These are phyloP conservation scores for Fragosphaeria purpurea DNA, from an alignment of 2,329 filamentous ascomycete species.

Conservation along the genomic window DNA sequence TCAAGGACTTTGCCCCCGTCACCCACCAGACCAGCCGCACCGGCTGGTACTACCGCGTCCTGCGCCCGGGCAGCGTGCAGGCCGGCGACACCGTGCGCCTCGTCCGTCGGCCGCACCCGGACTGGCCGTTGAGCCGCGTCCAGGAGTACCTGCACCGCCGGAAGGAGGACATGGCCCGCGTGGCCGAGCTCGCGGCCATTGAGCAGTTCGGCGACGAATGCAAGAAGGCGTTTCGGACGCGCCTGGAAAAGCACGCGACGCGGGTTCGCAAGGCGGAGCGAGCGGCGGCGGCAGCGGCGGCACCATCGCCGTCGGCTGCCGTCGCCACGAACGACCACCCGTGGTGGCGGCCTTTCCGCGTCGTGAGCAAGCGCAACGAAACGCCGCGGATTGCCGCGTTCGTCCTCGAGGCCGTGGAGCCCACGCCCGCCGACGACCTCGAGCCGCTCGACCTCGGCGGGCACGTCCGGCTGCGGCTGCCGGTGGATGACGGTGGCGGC, in stretches of 20 bases:
- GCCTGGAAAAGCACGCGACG: slow-evolving; percentile 36
- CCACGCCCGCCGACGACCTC: background rate
- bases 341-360: slow-evolving; percentile 34
- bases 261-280: slow-evolving; percentile 16
- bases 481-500: no score
- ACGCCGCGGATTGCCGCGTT: slow-evolving; percentile 42
- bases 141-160: slow-evolving; percentile 53
- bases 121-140: slow-evolving; percentile 53
- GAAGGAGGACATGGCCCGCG: slow-evolving; percentile 39
- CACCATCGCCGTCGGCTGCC: slow-evolving; percentile 15
- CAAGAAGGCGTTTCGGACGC: slow-evolving; percentile 34
- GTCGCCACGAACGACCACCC: background rate
- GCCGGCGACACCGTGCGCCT: slow-evolving; percentile 48
- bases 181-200: slow-evolving; percentile 40
- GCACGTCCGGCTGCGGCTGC: slow-evolving; percentile 46
- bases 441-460: slow-evolving; percentile 30
- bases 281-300: slow-evolving; percentile 1
- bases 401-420: slow-evolving; percentile 35
- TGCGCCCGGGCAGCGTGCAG: slow-evolving; percentile 42
- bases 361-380: slow-evolving; percentile 40
- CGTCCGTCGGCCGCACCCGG: slow-evolving; percentile 42
- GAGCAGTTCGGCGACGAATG: slow-evolving; percentile 40
- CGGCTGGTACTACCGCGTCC: slow-evolving; percentile 56
- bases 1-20: slow-evolving; percentile 50
- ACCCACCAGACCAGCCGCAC: slow-evolving; percentile 48